A percentile compares a stretch with the other conserved stretches of the same genome.
Conservation (phyloP, 768 basidiomycete species). For the Candolleomyces aberdarensis region DNA sequence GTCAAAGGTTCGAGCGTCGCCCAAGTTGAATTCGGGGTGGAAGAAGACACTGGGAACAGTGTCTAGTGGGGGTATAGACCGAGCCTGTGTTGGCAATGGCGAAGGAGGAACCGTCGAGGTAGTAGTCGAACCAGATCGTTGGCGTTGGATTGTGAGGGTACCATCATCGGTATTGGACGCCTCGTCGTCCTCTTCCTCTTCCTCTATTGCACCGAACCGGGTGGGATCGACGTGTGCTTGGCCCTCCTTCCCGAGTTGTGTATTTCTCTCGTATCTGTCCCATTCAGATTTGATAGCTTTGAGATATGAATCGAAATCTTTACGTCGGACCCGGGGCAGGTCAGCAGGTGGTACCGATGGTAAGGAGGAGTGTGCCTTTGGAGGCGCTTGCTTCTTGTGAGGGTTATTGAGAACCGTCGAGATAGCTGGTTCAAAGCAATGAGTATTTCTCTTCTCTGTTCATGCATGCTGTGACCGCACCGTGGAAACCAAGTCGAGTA, state of each 20-base stretch:
- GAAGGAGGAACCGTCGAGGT: slow-evolving; percentile 19
- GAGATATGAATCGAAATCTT: slow-evolving; percentile 85
- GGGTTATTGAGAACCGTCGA: slow-evolving; percentile 93
- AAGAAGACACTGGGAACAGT: slow-evolving; percentile 84
- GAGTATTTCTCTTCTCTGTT: not conserved
- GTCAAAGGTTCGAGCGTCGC: slow-evolving; percentile 73
- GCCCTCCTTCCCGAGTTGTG: slow-evolving; percentile 34
- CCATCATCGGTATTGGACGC: slow-evolving; percentile 16
- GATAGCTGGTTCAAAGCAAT: slow-evolving; percentile 56
- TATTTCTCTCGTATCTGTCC: slow-evolving; percentile 62
- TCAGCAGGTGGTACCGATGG: slow-evolving; percentile 69
- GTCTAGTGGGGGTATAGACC: slow-evolving; percentile 65
- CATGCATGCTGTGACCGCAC: slow-evolving; percentile 36
- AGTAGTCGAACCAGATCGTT: slow-evolving; percentile 11
- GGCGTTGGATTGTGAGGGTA: slow-evolving; percentile 5
- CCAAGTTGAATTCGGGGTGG: slow-evolving; percentile 70
- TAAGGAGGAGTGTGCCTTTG: slow-evolving; percentile 81
- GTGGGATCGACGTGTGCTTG: slow-evolving; percentile 35
- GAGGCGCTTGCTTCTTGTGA: slow-evolving; percentile 77
- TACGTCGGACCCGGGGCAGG: slow-evolving; percentile 75
- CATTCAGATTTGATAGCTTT: slow-evolving; percentile 70
- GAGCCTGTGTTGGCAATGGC: slow-evolving; percentile 27
- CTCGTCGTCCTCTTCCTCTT: slow-evolving; percentile 11
- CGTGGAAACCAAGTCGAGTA: slow-evolving; percentile 84
- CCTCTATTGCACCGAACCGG: not conserved